Evolutionary conservation across 495 filamentous ascomycete species (phyloP), one percentile per base, ranked within the genome.

Genomic region (Achaetomiella virescens): DNA sequence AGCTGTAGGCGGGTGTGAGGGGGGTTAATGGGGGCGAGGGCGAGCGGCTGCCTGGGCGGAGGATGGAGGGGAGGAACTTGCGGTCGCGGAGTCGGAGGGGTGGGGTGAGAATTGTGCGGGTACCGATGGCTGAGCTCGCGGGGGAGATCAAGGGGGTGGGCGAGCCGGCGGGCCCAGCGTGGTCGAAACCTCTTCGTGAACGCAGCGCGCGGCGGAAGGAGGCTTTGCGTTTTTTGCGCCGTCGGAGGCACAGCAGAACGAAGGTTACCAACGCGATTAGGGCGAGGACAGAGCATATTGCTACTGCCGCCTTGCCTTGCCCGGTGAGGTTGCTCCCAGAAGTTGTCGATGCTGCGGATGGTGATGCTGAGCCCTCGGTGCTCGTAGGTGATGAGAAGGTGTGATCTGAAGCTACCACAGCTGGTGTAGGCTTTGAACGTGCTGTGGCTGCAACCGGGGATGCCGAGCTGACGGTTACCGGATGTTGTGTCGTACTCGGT

Each of bases 71-170:
- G 31, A 76, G 66, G 38, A 73, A 67, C 25, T 59, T 69, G 20
- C 74, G 67, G 43, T 78, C 73, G 45, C 72, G 70, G 11, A 78
- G 66, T 7, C 73, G 73, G 9, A 72, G 68, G 3, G 73, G 75
- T 11, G 75, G 73, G 6, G 66, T 74, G 22, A 74, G 52, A 6
- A 63, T 54, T 4, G 55, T 44, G 15, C 56, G 57, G 31, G 57
- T 60, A 14, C 66, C 56, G 15, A 61, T 62, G 14, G 59, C 59
- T 4, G 71, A 67, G 48, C 61, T 55, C 15, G 62, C 48, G 1
- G 74, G 65, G 17, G 70, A 66, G 47, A 75, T 75, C 6, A 76
- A 56, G 3, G 70, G 73, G 29, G 72, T 70, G 14, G 63, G 68
- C 9, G 69, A 72, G n/a, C 59, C 63, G 29, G 55, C 50, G 7